These are phyloP conservation scores for Filosporella fistucella DNA, from an alignment of 495 filamentous ascomycete species.

Conservation along the genomic window DNA sequence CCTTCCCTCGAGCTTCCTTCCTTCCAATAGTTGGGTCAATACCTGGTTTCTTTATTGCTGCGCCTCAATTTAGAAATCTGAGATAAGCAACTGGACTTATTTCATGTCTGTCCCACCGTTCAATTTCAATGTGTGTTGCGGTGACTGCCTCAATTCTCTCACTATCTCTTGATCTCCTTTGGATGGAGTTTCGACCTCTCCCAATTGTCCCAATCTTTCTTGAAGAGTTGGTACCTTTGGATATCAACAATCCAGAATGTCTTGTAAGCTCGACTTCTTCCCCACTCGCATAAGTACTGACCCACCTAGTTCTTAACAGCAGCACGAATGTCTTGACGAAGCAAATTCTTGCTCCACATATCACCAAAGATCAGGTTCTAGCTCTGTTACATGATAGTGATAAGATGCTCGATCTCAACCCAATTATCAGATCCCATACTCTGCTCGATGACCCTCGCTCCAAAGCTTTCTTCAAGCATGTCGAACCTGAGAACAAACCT, in stretches of 20 bases:
- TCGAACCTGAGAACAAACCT: slow-evolving; percentile 7
- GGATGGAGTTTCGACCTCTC: too few relatives aligned
- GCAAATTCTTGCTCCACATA: slow-evolving; percentile 14
- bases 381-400: slow-evolving; percentile 13
- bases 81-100: too few relatives aligned
- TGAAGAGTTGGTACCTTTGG: too few relatives aligned
- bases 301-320: not conserved
- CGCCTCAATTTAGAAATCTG: too few relatives aligned
- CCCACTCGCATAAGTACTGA: not conserved
- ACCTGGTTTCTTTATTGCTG: too few relatives aligned
- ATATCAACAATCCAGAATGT: slow-evolving; percentile 2
- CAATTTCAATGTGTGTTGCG: too few relatives aligned
- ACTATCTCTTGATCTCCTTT: too few relatives aligned
- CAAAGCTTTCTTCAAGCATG: slow-evolving; percentile 11
- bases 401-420: slow-evolving; percentile 17
- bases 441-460: not conserved
- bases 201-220: too few relatives aligned
- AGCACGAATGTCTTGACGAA: not conserved
- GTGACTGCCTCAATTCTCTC: too few relatives aligned
- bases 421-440: slow-evolving; percentile 15
- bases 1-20: too few relatives aligned
- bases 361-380: slow-evolving; percentile 13
- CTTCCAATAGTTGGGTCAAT: too few relatives aligned
- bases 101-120: too few relatives aligned
- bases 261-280: not conserved